phyloP scores from a whole-genome alignment of 805 yeast genomes.

The Candida suzukii region DNA sequence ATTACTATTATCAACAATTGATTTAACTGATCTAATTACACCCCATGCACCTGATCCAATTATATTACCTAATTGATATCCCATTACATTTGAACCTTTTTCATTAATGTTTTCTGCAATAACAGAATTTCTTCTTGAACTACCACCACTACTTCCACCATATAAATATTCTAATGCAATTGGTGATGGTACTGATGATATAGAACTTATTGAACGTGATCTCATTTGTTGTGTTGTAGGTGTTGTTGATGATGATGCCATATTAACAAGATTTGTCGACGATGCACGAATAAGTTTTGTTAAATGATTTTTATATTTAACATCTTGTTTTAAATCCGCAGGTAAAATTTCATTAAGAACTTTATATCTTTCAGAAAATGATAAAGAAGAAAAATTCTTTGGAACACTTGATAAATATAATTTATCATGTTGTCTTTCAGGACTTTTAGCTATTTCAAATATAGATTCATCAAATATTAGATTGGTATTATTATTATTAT shows the following conservation, averaged over 20 bases:
- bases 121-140: conserved; percentile 1
- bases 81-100: conserved; percentile 60
- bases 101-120: conserved; percentile 36
- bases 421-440: conserved; percentile 33
- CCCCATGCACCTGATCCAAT: conserved; percentile 94
- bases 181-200: conserved; percentile 10
- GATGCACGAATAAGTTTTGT: conserved; percentile 20
- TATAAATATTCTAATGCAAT: conserved; percentile 15
- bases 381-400: conserved; percentile 39
- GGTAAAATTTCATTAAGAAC: conserved; percentile 22
- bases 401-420: conserved; percentile 37
- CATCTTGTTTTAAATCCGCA: conserved; percentile 15
- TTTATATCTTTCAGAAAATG: conserved; percentile 45
- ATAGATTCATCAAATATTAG: conserved; percentile 8
- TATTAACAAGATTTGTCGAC: conserved; percentile 10
- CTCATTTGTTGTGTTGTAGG: no score
- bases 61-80: conserved; percentile 56
- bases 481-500: background rate
- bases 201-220: no score
- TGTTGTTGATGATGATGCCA: conserved; percentile 13
- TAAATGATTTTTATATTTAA: conserved; percentile 23
- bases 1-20: conserved; percentile 6
- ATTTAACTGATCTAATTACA: conserved; percentile 42
- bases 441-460: conserved; percentile 21
- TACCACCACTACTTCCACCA: conserved; percentile 12